Conservation (phyloP, 2,329 filamentous ascomycete genomes). For the Fusarium mundagurra region DNA sequence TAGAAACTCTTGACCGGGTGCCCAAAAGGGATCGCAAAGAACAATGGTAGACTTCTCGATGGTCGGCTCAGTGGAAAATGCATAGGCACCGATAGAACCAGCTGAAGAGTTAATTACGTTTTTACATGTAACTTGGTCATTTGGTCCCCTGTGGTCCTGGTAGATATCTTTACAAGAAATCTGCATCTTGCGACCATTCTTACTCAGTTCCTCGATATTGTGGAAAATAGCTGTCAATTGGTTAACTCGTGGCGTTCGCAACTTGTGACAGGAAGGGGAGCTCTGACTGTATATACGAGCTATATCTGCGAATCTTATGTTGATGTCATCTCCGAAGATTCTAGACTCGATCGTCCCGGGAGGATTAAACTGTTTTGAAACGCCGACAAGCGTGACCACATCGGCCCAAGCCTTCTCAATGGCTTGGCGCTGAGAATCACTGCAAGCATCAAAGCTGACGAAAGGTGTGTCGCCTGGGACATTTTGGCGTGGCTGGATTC, state of each 20-base stretch:
- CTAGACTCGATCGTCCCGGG: background rate
- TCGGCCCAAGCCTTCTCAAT: background rate
- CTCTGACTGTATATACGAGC: background rate
- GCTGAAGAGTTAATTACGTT: background rate
- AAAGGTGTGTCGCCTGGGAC: background rate
- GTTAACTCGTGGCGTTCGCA: fast-evolving
- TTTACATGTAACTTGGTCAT: background rate
- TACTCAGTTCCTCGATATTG: background rate
- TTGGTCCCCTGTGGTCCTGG: fast-evolving
- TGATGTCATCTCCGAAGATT: background rate
- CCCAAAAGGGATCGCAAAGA: background rate
- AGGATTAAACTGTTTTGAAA: background rate
- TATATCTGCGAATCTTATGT: background rate
- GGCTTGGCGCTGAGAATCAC: background rate
- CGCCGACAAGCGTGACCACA: background rate
- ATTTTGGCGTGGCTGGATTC: background rate
- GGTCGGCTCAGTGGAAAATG: background rate
- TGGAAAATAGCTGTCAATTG: background rate
- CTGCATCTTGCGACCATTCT: background rate
- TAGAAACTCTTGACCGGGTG: background rate
- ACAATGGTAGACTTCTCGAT: background rate
- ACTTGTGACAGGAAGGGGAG: background rate
- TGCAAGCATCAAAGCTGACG: background rate
- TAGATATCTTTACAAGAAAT: background rate
- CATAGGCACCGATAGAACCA: background rate